Evolutionary conservation across 2,329 filamentous ascomycete species (phyloP), one percentile per base, ranked within the genome.

Genomic region (Sclerotinia nivalis): DNA sequence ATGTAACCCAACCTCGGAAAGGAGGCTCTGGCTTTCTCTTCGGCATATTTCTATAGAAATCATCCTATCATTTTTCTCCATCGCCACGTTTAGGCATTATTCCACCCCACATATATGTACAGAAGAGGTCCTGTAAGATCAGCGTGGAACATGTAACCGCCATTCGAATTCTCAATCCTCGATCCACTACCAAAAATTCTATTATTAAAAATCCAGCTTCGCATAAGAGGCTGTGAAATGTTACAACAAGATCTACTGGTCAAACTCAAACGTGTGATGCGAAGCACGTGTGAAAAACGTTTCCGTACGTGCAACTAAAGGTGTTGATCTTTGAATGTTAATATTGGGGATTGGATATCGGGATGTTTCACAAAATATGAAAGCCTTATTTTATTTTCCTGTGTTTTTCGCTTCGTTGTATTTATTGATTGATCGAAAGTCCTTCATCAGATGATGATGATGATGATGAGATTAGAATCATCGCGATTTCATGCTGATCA

Each of bases 71-170:
- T 34, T 10, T 62, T n/a, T 58, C 31, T n/a, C 8, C 20, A 47
- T 25, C 50, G 28, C 52, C 40, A 58, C 37, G 2, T 34, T 66
- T 45, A 47, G 52, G 52, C 52, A 66, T 66, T n/a, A 28, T 45
- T 4, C 8, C 34, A 49, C 37, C 64, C 28, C 65, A 59, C 25
- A 31, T 40, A 37, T 37, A 37, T 64, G 34, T 28, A 66, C 18
- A 31, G 50, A 55, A 50, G 22, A 43, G 13, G 28, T n/a, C 64
- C 50, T 66, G 54, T 65, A 4, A n/a, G 37, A 56, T 43, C n/a
- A 25, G 34, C 40, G 34, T 25, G 13, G 50, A 22, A 40, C n/a
- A 66, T 66, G 8, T 25, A 8, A 55, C 28, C 15, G 22, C 20
- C 37, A 28, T 43, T 45, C 25, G 28, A 9, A 55, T 59, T 10